Base-by-base conservation (phyloP, 768 basidiomycete genomes). In the Tubosaeta sp. region DNA sequence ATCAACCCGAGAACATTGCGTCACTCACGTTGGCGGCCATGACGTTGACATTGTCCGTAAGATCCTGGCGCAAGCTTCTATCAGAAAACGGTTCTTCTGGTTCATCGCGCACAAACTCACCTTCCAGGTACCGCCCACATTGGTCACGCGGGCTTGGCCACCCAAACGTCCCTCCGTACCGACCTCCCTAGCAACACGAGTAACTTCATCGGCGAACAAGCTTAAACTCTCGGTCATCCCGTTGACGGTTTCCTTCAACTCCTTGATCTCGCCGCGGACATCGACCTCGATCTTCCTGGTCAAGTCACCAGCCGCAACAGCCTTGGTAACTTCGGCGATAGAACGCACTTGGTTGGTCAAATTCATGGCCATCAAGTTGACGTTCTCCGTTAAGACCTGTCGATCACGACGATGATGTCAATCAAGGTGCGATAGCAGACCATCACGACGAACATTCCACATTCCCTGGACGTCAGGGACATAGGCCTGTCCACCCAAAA, bases 41-140 rank as follows among this genome's bases (percentile, higher is more conserved):
- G 62, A 91, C 83, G 65, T 95, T 97, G 60, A 97, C 94, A 69
- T 91, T 94, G 65, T 95, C 91, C 45, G 94, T 95, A 72, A 97
- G 76, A 65, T 93, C 89, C 74, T 81, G 26, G 19, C 63, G 51
- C 6, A 66, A 67, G 1, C 49, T 50, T 10, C 51, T 6, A 41
- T 57, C 16, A 60, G 31, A 25, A 22, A 25, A 46, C 11, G 5
- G 19, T 31, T 5, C 38, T 19, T 27, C 47, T 13, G 3, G 16
- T 14, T 17, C 35, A 25, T 13, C 13, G 13, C 17, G 42, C 35
- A 13, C 17, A 12, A n/a, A 46, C 57, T 43, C 42, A 75, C 78
- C 75, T 93, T 93, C 97, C 97, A 98, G 0, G 92, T 95, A 45
- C 97, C 97, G 53, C 91, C 91, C 42, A 99, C 92, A 64, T 93